A percentile compares a stretch with the other conserved stretches of the same genome.
phyloP scores from a whole-genome alignment of 2,329 filamentous ascomycete species.

The Pyrenochaeta sp. region DNA sequence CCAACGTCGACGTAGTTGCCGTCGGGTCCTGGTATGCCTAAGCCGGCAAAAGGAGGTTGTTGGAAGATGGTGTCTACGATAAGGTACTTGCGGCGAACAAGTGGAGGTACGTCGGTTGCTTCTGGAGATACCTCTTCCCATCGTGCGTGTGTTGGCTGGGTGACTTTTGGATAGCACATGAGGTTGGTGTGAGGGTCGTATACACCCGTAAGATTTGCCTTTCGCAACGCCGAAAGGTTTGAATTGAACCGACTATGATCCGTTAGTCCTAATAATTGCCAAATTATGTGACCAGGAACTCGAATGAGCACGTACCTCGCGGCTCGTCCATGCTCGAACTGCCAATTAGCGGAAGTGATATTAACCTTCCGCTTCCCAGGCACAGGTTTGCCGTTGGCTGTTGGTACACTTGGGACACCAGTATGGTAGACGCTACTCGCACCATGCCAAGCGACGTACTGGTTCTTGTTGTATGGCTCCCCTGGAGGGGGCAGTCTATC shows the following conservation, averaged over 20 bases:
- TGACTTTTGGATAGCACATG: conserved; percentile 85
- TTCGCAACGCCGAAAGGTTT: conserved; percentile 72
- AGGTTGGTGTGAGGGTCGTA: conserved; percentile 95
- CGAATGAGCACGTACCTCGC: conserved; percentile 71
- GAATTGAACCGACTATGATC: conserved; percentile 80
- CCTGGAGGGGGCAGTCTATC: conserved; percentile 78
- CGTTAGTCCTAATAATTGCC: conserved; percentile 25
- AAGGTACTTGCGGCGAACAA: conserved; percentile 68
- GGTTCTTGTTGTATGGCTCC: conserved; percentile 96
- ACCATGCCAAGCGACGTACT: conserved; percentile 98
- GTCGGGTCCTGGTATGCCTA: conserved; percentile 68
- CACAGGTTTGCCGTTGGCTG: conserved; percentile 74
- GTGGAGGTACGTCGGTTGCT: conserved; percentile 58
- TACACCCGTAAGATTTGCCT: conserved; percentile 74
- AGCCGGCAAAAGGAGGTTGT: conserved; percentile 64
- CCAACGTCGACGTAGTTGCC: conserved; percentile 59
- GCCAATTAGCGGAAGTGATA: conserved; percentile 95
- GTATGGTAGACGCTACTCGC: conserved; percentile 96
- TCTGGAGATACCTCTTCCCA: conserved; percentile 74
- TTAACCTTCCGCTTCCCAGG: conserved; percentile 85
- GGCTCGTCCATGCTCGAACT: conserved; percentile 90
- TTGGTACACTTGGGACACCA: conserved; percentile 76
- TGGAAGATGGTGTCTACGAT: conserved; percentile 69
- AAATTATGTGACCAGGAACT: conserved; percentile 4
- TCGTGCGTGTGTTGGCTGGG: conserved; percentile 87